Evolutionary conservation across 768 basidiomycete species (phyloP).

Genomic region (Termitomyces sp.): DNA sequence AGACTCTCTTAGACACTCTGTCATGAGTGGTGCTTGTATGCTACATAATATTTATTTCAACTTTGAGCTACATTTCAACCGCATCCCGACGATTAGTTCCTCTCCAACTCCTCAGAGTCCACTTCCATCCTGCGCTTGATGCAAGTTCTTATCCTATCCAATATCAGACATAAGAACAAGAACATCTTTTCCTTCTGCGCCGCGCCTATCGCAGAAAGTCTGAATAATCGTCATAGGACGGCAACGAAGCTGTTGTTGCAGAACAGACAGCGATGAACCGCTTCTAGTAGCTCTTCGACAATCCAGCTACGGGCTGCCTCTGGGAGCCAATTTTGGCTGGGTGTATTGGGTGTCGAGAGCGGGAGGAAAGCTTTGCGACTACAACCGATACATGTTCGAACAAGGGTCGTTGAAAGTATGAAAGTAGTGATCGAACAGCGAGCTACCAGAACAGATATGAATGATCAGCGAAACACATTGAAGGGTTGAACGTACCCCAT

Average conservation of each 20-base stretch:
- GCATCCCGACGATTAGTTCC: no score
- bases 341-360: conserved; percentile 28
- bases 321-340: conserved; percentile 38
- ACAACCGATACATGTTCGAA: conserved; percentile 79
- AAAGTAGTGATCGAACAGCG: conserved; percentile 81
- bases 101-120: neutral
- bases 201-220: no score
- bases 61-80: no score
- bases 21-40: no score
- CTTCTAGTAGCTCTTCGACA: conserved; percentile 58
- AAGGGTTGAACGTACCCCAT: conserved; percentile 53
- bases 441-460: conserved; percentile 31
- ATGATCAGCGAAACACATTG: conserved; percentile 2
- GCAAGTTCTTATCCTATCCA: neutral
- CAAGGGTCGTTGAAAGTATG: conserved; percentile 70
- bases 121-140: neutral
- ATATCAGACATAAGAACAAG: neutral
- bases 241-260: conserved; percentile 63
- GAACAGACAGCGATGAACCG: conserved; percentile 63
- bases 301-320: conserved; percentile 52
- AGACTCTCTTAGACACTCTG: no score
- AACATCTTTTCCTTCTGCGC: neutral
- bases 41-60: no score
- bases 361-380: conserved; percentile 74
- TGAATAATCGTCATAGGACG: conserved; percentile 28